Percentiles rank a stretch among this genome's conserved stretches.
phyloP scores from a whole-genome alignment of 1,284 basidiomycete species.

The Dichomitus squalens region DNA sequence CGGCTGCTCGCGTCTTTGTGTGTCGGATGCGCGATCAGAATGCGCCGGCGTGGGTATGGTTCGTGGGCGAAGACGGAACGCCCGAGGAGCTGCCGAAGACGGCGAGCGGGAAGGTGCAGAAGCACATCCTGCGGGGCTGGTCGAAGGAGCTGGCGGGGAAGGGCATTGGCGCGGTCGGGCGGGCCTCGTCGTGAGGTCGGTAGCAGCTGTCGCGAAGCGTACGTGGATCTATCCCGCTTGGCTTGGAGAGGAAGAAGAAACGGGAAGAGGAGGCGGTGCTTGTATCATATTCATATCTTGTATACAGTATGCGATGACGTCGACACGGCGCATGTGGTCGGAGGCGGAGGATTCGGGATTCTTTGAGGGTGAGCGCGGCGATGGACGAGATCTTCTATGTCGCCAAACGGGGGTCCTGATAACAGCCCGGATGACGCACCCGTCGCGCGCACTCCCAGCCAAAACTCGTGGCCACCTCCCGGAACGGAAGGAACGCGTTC shows the following conservation, averaged over 20 bases:
- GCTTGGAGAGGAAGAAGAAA: too few species aligned
- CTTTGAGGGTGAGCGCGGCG: background rate
- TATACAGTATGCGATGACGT: background rate
- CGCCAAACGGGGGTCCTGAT: slow-evolving; percentile 21
- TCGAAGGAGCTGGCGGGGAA: slow-evolving; percentile 49
- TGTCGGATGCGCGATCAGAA: slow-evolving; percentile 47
- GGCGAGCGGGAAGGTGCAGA: slow-evolving; percentile 87
- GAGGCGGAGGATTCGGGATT: background rate
- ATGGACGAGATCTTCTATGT: background rate
- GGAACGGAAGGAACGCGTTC: slow-evolving; percentile 13
- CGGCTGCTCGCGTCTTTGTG: too few species aligned
- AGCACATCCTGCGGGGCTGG: slow-evolving; percentile 69
- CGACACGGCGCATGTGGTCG: background rate
- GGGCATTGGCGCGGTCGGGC: slow-evolving; percentile 27
- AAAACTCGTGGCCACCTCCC: slow-evolving; percentile 6
- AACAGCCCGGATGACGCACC: slow-evolving; percentile 14
- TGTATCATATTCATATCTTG: background rate
- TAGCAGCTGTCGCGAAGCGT: slow-evolving; percentile 3
- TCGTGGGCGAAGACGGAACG: slow-evolving; percentile 66
- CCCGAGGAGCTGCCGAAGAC: slow-evolving; percentile 77
- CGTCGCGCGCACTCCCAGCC: background rate
- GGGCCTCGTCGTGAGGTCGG: slow-evolving; percentile 20
- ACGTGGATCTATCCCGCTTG: background rate
- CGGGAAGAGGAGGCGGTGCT: background rate
- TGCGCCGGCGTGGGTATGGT: slow-evolving; percentile 84